Base-by-base conservation (phyloP, 2,329 filamentous ascomycete genomes). In the Cercospora sp. region DNA sequence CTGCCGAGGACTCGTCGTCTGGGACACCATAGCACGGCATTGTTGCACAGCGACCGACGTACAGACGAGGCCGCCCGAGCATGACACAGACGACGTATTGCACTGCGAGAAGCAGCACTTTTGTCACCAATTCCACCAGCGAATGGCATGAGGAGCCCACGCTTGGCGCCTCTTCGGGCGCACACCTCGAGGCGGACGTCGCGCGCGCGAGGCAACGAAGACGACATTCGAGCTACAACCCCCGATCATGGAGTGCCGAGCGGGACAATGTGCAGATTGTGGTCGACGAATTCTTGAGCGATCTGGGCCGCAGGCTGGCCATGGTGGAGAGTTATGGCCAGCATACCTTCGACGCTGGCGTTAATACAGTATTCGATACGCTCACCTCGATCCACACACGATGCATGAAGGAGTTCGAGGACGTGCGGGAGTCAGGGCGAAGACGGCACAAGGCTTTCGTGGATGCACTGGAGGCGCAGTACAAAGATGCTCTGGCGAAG, bases 241-340 rank as follows among this genome's bases (percentile, higher is more conserved):
- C 79, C 42, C 77, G 78, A 65, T 78, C 80, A 65, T 84, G 82
- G 79, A 76, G 78, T 33, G 75, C 79, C 13, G 83, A 85, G 65
- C 77, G 79, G 5, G 83, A 85, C 66, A 83, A 84, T 73, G 78
- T 84, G 51, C 82, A 84, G 63, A 64, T 81, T 1, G 73, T 83
- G 73, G 80, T 95, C 61, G 92, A 95, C 76, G 82, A 91, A 61
- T 95, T 96, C 79, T 85, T 99, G 65, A 86, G 90, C 45, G 93
- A 98, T 78, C 85, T 99, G 53, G 94, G 96, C 80, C 87, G 91
- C 72, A 89, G 94, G 64, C 84, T 99, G 58, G 93, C 96, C 76
- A 91, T 93, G 79, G 86, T 98, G 58, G 95, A 99, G 80, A 89
- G 88, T 71, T 97, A 97, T 76, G 90, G 92, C 71, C 92, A 96